Evolutionary conservation across 2,329 filamentous ascomycete genomes (phyloP).

Genomic region (Penicillium sp.): DNA sequence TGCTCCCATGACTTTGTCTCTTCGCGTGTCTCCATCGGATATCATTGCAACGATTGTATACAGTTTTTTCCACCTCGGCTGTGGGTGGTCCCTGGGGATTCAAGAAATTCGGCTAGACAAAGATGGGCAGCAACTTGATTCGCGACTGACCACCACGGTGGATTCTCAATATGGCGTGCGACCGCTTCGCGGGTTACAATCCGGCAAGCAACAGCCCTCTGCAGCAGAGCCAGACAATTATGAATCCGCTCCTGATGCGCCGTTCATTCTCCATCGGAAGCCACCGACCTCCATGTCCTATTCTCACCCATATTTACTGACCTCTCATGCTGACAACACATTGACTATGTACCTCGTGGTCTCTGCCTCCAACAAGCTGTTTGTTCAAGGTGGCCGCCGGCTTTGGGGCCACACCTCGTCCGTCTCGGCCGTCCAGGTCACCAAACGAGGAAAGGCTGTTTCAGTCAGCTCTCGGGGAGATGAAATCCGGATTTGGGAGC

Average conservation of each 20-base stretch:
- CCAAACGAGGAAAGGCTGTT: constrained; percentile 80
- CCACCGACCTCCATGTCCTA: constrained; percentile 68
- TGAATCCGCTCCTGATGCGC: constrained; percentile 16
- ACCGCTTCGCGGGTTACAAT: constrained; percentile 12
- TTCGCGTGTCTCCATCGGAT: constrained; percentile 65
- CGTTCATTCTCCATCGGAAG: constrained; percentile 38
- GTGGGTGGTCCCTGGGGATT: constrained; percentile 87
- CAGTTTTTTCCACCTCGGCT: constrained; percentile 71
- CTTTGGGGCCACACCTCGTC: constrained; percentile 92
- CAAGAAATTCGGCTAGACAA: constrained; percentile 76
- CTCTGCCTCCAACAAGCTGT: constrained; percentile 65
- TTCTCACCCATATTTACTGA: constrained; percentile 81
- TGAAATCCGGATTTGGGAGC: constrained; percentile 83
- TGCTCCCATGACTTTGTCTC: constrained; percentile 77
- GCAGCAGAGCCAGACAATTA: constrained; percentile 24
- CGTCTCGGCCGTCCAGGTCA: constrained; percentile 82
- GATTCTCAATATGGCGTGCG: constrained; percentile 39
- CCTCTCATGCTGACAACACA: constrained; percentile 84
- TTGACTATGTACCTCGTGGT: constrained; percentile 79
- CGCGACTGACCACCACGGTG: constrained; percentile 42
- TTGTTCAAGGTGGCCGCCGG: constrained; percentile 71
- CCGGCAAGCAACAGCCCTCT: constrained; percentile 12
- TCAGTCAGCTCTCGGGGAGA: constrained; percentile 82
- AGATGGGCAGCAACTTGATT: constrained; percentile 45
- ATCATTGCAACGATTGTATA: constrained; percentile 86